Base-by-base conservation (phyloP, 768 basidiomycete species). In the Termitomyces sp. region DNA sequence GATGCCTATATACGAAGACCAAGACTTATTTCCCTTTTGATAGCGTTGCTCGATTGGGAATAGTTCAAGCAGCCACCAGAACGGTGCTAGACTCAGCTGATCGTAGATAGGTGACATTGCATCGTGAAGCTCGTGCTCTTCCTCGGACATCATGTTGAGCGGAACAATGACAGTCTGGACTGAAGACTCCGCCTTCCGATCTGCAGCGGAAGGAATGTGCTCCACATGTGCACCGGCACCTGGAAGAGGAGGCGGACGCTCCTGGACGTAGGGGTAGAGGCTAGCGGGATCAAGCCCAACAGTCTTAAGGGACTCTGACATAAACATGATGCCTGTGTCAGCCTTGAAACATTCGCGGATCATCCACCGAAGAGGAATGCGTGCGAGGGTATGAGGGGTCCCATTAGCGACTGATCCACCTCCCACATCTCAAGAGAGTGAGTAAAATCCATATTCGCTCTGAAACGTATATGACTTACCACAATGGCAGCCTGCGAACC, bases 61-160 rank as follows among this genome's bases (percentile, higher is more conserved):
- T 3, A 80, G 3, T 68, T 89, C 87, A n/a, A 89, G 76, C 37
- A 82, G 57, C 87, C 88, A 88, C 88, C 87, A 89, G 8, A 9
- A 51, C 55, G 57, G 67, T 7, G 72, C 59, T n/a, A 74, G 42
- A 11, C 51, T 49, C 10, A 89, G 78, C 61, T 84, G 77, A 68
- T 88, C 86, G 66, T 83, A 84, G 5, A 76, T 62, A 2, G 77
- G 81, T 37, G 73, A 74, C 14, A 82, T 58, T 9, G 81, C 79
- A 59, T 88, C 86, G 3, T 63, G 67, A 5, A 84, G 67, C 37
- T 88, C 86, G 60, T 85, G 79, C 20, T 82, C 76, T 63, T 85
- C 85, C 63, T 86, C 78, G n/a, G 65, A 70, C 42, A 65, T 60
- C 5, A 36, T 25, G 10, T 6, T 49, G 32, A 17, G 9, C 5